Conservation (phyloP, 2,329 filamentous ascomycete species). For the Basipetospora chlamydospora region DNA sequence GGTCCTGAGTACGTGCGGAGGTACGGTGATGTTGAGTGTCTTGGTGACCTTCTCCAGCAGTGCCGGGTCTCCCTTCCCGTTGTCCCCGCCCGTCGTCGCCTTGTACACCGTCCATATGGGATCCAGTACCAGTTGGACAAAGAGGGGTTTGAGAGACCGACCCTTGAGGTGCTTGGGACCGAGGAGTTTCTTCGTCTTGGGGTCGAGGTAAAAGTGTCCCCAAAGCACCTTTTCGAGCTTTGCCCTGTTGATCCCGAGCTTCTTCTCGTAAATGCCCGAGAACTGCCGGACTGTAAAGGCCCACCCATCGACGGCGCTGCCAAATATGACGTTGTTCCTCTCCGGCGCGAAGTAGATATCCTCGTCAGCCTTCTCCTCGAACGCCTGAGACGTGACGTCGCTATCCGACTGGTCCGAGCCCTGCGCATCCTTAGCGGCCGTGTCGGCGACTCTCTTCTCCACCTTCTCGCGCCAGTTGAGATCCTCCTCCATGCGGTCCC, state of each 20-base stretch:
- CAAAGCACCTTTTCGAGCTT: conserved; percentile 87
- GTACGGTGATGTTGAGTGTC: conserved; percentile 69
- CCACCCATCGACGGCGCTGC: conserved; percentile 97
- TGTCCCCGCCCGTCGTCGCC: conserved; percentile 70
- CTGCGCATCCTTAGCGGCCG: conserved; percentile 34
- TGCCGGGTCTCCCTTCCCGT: conserved; percentile 66
- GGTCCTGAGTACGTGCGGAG: conserved; percentile 70
- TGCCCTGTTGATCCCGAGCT: conserved; percentile 82
- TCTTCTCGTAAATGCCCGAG: conserved; percentile 85
- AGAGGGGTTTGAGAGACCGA: conserved; percentile 83
- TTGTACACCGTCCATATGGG: conserved; percentile 94
- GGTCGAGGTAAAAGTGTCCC: conserved; percentile 93
- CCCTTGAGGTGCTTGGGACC: conserved; percentile 88
- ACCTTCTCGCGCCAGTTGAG: conserved; percentile 88
- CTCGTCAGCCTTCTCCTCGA: conserved; percentile 86
- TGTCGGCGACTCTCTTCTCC: conserved; percentile 59
- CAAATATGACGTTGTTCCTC: conserved; percentile 98
- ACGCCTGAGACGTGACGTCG: conserved; percentile 24
- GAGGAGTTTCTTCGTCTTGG: conserved; percentile 89
- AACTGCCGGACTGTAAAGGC: conserved; percentile 95
- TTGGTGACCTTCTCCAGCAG: conserved; percentile 92
- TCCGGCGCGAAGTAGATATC: conserved; percentile 97
- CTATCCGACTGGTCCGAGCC: conserved; percentile 10
- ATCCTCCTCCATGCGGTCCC: conserved; percentile 97
- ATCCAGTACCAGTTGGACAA: conserved; percentile 90